Conservation (phyloP, 805 yeast genomes). For the Cyberlindnera americana region DNA sequence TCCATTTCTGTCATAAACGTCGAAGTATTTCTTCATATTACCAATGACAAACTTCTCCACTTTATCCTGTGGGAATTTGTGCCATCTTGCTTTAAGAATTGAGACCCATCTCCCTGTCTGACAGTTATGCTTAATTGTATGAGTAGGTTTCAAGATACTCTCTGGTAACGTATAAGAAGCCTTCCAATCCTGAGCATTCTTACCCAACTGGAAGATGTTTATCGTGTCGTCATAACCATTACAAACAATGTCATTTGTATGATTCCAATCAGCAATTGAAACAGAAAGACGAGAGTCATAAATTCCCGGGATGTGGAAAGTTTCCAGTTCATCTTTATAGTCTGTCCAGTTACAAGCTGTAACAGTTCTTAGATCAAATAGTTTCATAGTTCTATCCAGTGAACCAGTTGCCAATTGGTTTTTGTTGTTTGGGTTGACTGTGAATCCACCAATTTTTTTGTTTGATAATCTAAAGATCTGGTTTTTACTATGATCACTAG, state of each 20-base stretch:
- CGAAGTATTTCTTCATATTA: conserved; percentile 87
- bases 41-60: conserved; percentile 85
- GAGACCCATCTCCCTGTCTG: conserved; percentile 98
- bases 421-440: conserved; percentile 64
- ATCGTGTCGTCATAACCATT: conserved; percentile 92
- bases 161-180: conserved; percentile 18
- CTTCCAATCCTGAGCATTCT: conserved; percentile 19
- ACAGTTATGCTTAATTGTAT: conserved; percentile 80
- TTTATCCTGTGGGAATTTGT: conserved; percentile 62
- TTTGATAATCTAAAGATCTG: conserved; percentile 57
- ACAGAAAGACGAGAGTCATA: conserved; percentile 77
- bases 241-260: conserved; percentile 67
- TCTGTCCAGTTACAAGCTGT: conserved; percentile 54
- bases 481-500: conserved; percentile 33
- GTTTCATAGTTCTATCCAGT: conserved; percentile 73
- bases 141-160: conserved; percentile 50
- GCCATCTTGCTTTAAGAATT: conserved; percentile 87
- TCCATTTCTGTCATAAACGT: conserved; percentile 76
- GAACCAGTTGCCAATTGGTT: conserved; percentile 83
- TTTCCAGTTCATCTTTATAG: conserved; percentile 36
- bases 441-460: conserved; percentile 89
- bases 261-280: conserved; percentile 73
- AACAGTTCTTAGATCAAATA: conserved; percentile 80
- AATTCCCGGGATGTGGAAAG: conserved; percentile 43
- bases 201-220: conserved; percentile 59